These are phyloP conservation scores for Musa balbisiana DNA, from an alignment of 202 grass and related monocot genomes.

Conservation along the genomic window DNA sequence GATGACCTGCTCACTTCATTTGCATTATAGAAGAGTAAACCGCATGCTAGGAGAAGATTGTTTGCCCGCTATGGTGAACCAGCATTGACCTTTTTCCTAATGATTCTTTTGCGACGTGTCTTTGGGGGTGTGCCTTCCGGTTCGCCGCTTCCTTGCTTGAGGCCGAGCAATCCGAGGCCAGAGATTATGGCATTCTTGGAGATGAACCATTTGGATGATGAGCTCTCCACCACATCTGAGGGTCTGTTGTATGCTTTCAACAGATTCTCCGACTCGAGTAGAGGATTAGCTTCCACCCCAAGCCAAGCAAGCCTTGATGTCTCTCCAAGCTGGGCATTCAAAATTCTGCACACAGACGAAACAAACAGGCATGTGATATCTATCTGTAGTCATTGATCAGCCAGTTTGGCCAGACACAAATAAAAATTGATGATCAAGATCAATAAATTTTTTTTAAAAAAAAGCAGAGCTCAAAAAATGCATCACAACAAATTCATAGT, in stretches of 20 bases:
- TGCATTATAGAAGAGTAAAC: too few species aligned
- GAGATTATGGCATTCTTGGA: slow-evolving; percentile 84
- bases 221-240: slow-evolving; percentile 33
- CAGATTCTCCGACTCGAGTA: slow-evolving; percentile 53
- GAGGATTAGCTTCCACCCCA: slow-evolving; percentile 67
- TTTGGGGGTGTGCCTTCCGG: slow-evolving; percentile 40
- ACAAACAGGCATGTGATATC: neutral
- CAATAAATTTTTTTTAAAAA: too few species aligned
- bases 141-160: slow-evolving; percentile 55
- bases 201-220: slow-evolving; percentile 90
- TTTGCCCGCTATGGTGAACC: slow-evolving; percentile 33
- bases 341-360: slow-evolving; percentile 35
- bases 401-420: too few species aligned
- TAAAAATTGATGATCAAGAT: too few species aligned
- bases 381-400: too few species aligned
- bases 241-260: slow-evolving; percentile 67
- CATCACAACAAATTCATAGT: too few species aligned
- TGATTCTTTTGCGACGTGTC: slow-evolving; percentile 72
- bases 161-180: slow-evolving; percentile 82
- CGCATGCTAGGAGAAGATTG: too few species aligned
- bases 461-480: too few species aligned
- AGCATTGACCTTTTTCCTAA: slow-evolving; percentile 64
- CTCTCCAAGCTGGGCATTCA: slow-evolving; percentile 80
- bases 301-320: slow-evolving; percentile 75
- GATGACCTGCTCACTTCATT: too few species aligned